Base-by-base conservation (phyloP, 306 rosid genomes). In the Carpinus fangiana region DNA sequence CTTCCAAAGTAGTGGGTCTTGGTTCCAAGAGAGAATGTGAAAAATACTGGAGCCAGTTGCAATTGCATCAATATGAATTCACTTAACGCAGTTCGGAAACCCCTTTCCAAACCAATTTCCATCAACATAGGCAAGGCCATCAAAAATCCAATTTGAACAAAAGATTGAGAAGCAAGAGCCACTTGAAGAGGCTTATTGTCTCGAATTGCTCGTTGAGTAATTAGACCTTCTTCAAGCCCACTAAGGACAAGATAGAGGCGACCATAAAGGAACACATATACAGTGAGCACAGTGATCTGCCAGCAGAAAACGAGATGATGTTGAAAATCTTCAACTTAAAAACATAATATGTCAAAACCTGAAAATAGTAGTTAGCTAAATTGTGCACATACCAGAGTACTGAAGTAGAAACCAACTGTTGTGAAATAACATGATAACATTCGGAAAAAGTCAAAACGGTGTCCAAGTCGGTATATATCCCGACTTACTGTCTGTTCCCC, bases 141-240 rank as follows among this genome's bases (percentile, higher is more conserved):
- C 82, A 95, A 84, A 84, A 88, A 92, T 70, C 98, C 98, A 84
- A 95, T 92, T 78, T 95, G 98, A 76, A 95, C 98, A 86, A 95
- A 92, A 16, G 98, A 90, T 83, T 95, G 98, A 47, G 98, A 95
- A 62, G 92, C 98, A 4, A 95, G 98, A 51, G 98, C 98, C 48
- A 95, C 98, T 88, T 92, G 98, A 88, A 95, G 98, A 81, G 98
- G 97, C 75, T 90, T 91, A 78, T 95, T 95, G 85, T 95, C 97
- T 75, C 98, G 88, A 82, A 95, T 85, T 9, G 93, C 97, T 64
- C 73, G 85, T 74, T 90, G 90, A 57, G 89, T 87, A 67, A 88
- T 89, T 87, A 95, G 80, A 74, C 97, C 97, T 84, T 95, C 90
- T 86, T 95, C 98, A 64, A 95, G 98, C 52, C 98, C 98, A 66